Base-by-base conservation (phyloP, 805 yeast species). In the Candida krabiensis region DNA sequence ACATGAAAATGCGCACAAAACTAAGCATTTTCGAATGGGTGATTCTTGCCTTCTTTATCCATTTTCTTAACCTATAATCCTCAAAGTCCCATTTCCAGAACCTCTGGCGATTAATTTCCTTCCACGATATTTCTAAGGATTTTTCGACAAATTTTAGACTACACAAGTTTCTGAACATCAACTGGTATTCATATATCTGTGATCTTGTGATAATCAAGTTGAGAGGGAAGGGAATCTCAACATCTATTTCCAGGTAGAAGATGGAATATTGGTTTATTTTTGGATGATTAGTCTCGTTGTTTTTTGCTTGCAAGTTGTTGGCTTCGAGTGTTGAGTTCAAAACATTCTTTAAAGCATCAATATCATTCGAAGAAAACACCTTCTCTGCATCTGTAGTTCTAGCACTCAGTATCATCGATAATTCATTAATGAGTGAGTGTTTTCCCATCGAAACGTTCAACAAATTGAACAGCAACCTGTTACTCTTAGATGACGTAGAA, bases 201-300 rank as follows among this genome's bases (percentile, higher is more conserved):
- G 88, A 83, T 38, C 80, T 75, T 13, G 85, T 79, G 1, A 88
- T 64, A 1, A 93, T 69, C 18, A 91, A 67, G 52, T 88, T 88
- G 33, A 88, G 62, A 0, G 99, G 99, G 56, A 87, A 93, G 3
- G 97, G 96, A 16, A 90, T 60, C n/a, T 71, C 61, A 6, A 82
- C 43, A 28, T 80, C 79, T 30, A 83, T 60, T 41, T 75, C 76
- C 9, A 83, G 57, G 35, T 73, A 72, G 32, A 79, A 67, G 2
- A 83, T 66, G 2, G 77, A 54, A 31, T 67, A 69, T 19, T 67
- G 60, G 43, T 62, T 73, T 37, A 50, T 63, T 44, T 50, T 67
- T 47, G 57, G 63, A 53, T 44, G 56, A n/a, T 47, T 41, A 8
- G 59, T 49, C 4, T 30, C 35, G 27, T 33, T 35, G 12, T 25